Base-by-base conservation (phyloP, 345 rosid genomes). In the Euclidium syriacum region DNA sequence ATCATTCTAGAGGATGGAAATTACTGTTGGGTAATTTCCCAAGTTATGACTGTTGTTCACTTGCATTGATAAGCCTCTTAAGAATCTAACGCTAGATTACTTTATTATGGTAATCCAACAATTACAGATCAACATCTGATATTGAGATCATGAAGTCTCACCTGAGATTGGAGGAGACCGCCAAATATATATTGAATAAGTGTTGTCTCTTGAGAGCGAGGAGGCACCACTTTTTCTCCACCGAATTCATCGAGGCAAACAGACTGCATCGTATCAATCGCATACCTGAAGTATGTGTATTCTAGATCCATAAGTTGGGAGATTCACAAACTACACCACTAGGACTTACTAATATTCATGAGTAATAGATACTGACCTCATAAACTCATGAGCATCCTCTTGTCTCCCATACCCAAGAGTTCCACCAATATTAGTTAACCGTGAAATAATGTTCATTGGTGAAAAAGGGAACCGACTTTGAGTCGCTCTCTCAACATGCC, bases 321-420 rank as follows among this genome's bases (percentile, higher is more conserved):
- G 5, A 53, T 55, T 56, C 44, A 46, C 18, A 36, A 18, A n/a
- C 49, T 12, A 14, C 26, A 50, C 24, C 33, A 58, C 14, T 26
- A 33, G 12, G 16, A 24, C 8, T 7, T 15, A 30, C 10, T 36
- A 26, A 41, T 61, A 1, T 38, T 39, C 11, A 8, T 27, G 46
- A 55, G 41, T 16, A 47, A 29, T 9, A 7, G 35, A 43, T 48
- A 57, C 48, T 56, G 24, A 90, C 99, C 99, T 94, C 97, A 94
- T 90, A 70, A 90, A 84, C 67, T 94, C 99, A 64, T 94, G 99
- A 58, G 99, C 97, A 85, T 94, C 99, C 79, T 94, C 99, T 62
- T 94, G 97, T 80, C 87, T 85, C 73, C 99, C 99, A 76, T 81
- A 84, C 52, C 96, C 97, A 52, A 94, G 95, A 74, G 87, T 94